Conservation (phyloP, 2,329 filamentous ascomycete species). For the Paramyrothecium roridum region DNA sequence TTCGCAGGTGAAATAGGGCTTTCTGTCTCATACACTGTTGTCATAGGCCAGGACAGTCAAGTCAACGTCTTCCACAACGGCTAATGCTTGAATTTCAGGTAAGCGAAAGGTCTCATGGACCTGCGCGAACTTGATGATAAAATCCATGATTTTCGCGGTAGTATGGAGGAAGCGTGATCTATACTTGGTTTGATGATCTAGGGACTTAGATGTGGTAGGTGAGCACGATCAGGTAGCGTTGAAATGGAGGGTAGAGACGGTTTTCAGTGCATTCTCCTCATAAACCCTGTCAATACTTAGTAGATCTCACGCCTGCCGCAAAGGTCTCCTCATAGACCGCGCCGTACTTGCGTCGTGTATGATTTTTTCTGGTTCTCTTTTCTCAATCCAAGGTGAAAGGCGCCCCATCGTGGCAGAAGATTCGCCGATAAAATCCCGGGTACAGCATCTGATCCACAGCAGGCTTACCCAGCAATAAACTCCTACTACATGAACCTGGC, state of each 20-base stretch:
- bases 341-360: too few species aligned
- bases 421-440: slow-evolving; percentile 23
- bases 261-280: too few species aligned
- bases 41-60: slow-evolving; percentile 74
- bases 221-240: not conserved
- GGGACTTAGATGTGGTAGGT: not conserved
- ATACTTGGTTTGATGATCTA: not conserved
- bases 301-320: too few species aligned
- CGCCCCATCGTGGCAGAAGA: slow-evolving; percentile 9
- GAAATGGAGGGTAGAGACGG: too few species aligned
- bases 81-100: slow-evolving; percentile 80
- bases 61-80: slow-evolving; percentile 62
- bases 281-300: too few species aligned
- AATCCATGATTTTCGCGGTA: slow-evolving; percentile 55
- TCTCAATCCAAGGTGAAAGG: not conserved
- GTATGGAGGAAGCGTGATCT: not conserved
- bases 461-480: slow-evolving; percentile 1
- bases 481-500: too few species aligned
- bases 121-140: slow-evolving; percentile 86
- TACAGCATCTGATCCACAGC: slow-evolving; percentile 10
- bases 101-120: slow-evolving; percentile 86
- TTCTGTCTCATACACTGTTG: slow-evolving; percentile 56
- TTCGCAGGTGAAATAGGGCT: not conserved
- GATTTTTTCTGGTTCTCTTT: not conserved
- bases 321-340: too few species aligned